Base-by-base conservation (phyloP, 2,329 filamentous ascomycete genomes). In the Biscogniauxia mediterranea region DNA sequence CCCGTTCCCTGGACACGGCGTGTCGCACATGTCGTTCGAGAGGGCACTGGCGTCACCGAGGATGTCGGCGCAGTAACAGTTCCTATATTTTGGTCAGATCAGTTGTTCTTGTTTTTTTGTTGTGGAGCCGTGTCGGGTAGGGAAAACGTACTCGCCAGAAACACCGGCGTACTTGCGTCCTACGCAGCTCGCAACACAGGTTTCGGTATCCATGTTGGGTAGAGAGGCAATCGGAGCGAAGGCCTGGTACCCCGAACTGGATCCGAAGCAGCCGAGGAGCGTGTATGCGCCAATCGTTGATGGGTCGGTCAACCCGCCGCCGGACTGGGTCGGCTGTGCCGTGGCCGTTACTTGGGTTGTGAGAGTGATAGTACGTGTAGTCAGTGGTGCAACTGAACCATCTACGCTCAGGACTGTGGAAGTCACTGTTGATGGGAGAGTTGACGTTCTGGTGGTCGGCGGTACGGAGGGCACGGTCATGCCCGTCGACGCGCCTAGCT, bases 11-110 rank as follows among this genome's bases (percentile, higher is more conserved):
- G 80, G 78, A 61, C 81, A 83, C 0, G 70, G 68, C 1, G 66
- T 65, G 57, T 77, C 65, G 64, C 81, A 82, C 38, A 66, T 62
- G 17, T 63, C 64, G 54, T 72, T 70, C 52, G 69, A 69, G 1
- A 76, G 64, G 13, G 79, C 76, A 13, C 66, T 72, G n/a, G 80
- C 78, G 52, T 75, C 73, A 4, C 71, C 78, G 19, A 83, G 71
- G 1, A 57, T 61, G 13, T 77, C 71, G 38, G 80, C 79, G 60
- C 81, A 84, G 70, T 80, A 81, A 67, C 81, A 83, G 21, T 70
- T 71, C 11, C 71, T 77, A 26, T 32, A 50, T 0, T 0, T 9
- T 50, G 19, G 13, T 13, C 3, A 26, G n/a, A 15, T 50, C 17
- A 46, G 2, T 7, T 15, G 28, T 60, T 50, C 60, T 67, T 26